Evolutionary conservation across 768 basidiomycete genomes (phyloP), one percentile per base, ranked within the genome.

Genomic region (Flagelloscypha sp.): DNA sequence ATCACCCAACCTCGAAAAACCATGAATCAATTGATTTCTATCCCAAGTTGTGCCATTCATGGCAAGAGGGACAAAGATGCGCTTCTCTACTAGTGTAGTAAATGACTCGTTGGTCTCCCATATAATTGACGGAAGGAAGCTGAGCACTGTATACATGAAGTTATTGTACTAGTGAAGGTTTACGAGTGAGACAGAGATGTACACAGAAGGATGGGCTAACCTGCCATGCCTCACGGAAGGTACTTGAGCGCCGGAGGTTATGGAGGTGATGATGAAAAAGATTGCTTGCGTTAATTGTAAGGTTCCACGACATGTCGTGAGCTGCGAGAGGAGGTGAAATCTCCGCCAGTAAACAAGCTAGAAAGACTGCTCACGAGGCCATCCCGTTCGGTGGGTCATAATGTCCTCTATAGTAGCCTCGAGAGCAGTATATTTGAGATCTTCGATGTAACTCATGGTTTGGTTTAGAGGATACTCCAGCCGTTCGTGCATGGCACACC

Each of bases 11-110:
- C 48, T 36, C 1, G 40, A 44, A 32, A 53, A 51, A 7, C 53
- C 48, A 27, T 57, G 51, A 1, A 53, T 56, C 13, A 60, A 42
- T 7, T 49, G 41, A 2, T 53, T 50, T 7, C 38, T 46, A 12
- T 44, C 38, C 19, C 52, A 57, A 0, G 65, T 70, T 1, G 67
- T 61, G 2, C 53, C 48, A 0, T 46, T 38, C 69, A 74, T 70
- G 12, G 49, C 49, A 6, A 71, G 42, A 0, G 66, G 66, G 0
- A 36, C 20, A 32, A 71, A 59, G 9, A 72, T 55, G 7, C 66
- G 65, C 18, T 57, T 53, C 12, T 53, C 43, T 12, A 69, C 65
- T 23, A 68, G 74, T 2, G 58, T 49, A 7, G 48, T 44, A 37
- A 63, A 70, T 2, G 53, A 29, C 27, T 47, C 43, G 0, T 50